Evolutionary conservation across 768 basidiomycete species (phyloP), one percentile per base, ranked within the genome.

Genomic region (Mrakia blollopis): DNA sequence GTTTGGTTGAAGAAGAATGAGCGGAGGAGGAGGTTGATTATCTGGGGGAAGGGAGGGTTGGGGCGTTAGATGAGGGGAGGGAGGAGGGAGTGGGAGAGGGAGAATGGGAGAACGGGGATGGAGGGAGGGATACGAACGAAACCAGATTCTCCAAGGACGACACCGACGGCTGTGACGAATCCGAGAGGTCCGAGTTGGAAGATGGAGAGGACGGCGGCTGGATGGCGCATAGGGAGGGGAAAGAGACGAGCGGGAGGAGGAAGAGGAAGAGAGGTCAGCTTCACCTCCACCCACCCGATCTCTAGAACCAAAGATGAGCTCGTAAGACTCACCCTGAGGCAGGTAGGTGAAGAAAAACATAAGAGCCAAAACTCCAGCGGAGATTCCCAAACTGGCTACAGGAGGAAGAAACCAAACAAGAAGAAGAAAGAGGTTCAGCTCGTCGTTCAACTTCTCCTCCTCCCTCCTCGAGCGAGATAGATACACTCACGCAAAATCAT

Each of bases 141-240:
- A 23, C 61, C 72, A 37, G 76, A 67, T 14, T 73, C 76, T n/a
- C 18, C 62, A 2, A 77, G 65, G 35, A 68, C 63, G 50, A 77
- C 30, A 10, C 61, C 47, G 63, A 77, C 30, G 41, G 76, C 76
- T 5, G 70, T 73, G 13, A 73, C 54, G 52, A 77, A 73, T 39
- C 76, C 76, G 30, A 61, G 52, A n/a, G 76, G 76, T 14, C 76
- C 76, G 37, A 77, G 72, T 47, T 77, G 76, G 30, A 77, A 35
- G 65, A 73, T n/a, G 30, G 63, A 52, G 39, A 77, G 72, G n/a
- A 73, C 47, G 37, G 68, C 69, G 10, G 75, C 75, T 54, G n/a
- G 9, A 11, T 60, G 61, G 35, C 52, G 62, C 23, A 28, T 65
- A 11, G 37, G 32, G 21, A 9, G n/a, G 13, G 0, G 62, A n/a